These are phyloP conservation scores for Tylopilus vinaceipallidus DNA, from an alignment of 768 basidiomycete genomes.

Conservation along the genomic window DNA sequence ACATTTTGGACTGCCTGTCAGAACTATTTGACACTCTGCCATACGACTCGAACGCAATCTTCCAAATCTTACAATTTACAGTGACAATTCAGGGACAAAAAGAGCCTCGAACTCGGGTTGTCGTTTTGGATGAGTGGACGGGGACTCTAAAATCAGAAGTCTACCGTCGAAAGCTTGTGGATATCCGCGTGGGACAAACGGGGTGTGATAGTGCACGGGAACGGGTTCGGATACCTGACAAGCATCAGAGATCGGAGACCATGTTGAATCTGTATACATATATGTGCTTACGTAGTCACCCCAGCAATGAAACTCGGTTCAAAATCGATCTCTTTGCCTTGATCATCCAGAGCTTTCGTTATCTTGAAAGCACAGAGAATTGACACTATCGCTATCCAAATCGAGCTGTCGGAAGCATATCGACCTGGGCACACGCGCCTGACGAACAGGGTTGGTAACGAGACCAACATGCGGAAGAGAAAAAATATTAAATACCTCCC, in stretches of 20 bases:
- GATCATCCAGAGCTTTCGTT: conserved; percentile 19
- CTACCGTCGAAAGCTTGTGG: background rate
- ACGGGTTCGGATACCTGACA: conserved; percentile 8
- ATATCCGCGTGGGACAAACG: conserved; percentile 2
- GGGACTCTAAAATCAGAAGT: no score
- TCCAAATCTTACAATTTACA: no score
- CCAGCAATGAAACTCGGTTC: conserved; percentile 14
- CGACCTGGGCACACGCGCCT: conserved; percentile 33
- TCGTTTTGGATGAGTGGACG: no score
- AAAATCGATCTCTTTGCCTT: conserved; percentile 26
- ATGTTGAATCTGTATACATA: no score
- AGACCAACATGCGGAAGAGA: no score
- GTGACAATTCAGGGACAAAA: no score
- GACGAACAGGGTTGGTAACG: background rate
- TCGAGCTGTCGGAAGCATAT: conserved; percentile 23
- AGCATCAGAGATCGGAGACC: background rate
- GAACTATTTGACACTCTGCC: no score
- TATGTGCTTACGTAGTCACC: conserved; percentile 7
- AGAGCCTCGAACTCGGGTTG: no score
- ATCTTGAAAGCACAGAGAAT: conserved; percentile 28
- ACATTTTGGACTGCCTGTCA: no score
- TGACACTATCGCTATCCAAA: conserved; percentile 30
- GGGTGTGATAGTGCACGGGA: conserved; percentile 12
- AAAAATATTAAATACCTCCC: conserved; percentile 14
- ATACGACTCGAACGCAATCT: no score